These are phyloP conservation scores for Endoconidiophora laricicola DNA, from an alignment of 2,329 filamentous ascomycete species.

Conservation along the genomic window DNA sequence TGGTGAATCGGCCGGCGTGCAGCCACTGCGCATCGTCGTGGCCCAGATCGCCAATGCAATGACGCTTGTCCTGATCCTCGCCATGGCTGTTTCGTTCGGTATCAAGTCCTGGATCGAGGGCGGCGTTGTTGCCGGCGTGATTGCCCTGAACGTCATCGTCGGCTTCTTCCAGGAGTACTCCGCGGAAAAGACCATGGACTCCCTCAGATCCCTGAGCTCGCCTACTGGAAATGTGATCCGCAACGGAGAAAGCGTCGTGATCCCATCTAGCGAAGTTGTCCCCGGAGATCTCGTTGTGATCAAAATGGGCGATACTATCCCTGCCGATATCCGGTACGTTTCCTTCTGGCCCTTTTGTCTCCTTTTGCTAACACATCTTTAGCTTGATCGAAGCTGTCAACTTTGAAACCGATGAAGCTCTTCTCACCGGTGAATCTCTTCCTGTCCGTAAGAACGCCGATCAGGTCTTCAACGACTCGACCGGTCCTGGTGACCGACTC, in stretches of 20 bases:
- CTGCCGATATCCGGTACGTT: constrained; percentile 32
- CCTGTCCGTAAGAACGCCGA: constrained; percentile 34
- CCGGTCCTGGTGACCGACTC: constrained; percentile 32
- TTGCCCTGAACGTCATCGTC: constrained; percentile 34
- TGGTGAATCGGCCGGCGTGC: constrained; percentile 29
- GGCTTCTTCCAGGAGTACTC: constrained; percentile 28
- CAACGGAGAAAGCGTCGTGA: constrained; percentile 20
- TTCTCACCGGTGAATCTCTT: constrained; percentile 43
- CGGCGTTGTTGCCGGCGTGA: constrained; percentile 32
- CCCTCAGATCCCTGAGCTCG: constrained; percentile 21
- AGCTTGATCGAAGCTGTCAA: constrained; percentile 38
- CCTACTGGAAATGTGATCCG: constrained; percentile 25
- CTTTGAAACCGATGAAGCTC: constrained; percentile 44
- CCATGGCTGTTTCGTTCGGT: constrained; percentile 37
- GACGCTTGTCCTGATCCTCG: constrained; percentile 40
- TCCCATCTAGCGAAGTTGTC: constrained; percentile 26
- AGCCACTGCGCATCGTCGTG: constrained; percentile 38
- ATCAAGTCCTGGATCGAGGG: constrained; percentile 36
- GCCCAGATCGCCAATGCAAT: constrained; percentile 43
- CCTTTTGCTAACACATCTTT: neutral
- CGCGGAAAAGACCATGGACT: constrained; percentile 27
- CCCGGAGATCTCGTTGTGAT: constrained; percentile 36
- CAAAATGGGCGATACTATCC: constrained; percentile 37
- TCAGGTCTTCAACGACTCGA: constrained; percentile 22
- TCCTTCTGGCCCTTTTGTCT: constrained; percentile 14